These are phyloP conservation scores for Phytopythium montanum DNA, from an alignment of 352 stramenopile species.

Conservation along the genomic window DNA sequence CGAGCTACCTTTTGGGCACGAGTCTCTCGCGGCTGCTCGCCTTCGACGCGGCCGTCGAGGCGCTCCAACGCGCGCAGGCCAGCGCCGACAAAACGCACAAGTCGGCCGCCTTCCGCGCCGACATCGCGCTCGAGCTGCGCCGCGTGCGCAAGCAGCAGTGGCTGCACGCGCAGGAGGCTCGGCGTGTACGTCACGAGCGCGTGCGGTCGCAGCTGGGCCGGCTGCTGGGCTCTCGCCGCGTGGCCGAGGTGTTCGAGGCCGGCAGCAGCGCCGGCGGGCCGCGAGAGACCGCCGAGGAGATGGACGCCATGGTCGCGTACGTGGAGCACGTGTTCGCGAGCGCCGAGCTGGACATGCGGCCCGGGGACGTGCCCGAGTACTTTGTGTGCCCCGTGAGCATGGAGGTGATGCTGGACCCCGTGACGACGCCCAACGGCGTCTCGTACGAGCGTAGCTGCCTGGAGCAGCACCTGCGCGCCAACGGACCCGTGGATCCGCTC, in stretches of 20 bases:
- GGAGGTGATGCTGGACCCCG: slow-evolving; percentile 78
- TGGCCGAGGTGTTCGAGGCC: slow-evolving; percentile 21
- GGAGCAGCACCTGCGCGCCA: slow-evolving; percentile 63
- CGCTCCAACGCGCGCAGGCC: slow-evolving; percentile 42
- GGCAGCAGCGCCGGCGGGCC: background rate
- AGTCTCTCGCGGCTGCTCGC: slow-evolving; percentile 44
- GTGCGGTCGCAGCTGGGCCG: slow-evolving; percentile 35
- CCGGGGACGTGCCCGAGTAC: slow-evolving; percentile 66
- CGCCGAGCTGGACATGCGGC: slow-evolving; percentile 45
- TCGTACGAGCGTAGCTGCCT: slow-evolving; percentile 73
- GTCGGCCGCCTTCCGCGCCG: slow-evolving; percentile 42
- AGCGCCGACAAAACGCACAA: slow-evolving; percentile 62
- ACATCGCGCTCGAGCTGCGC: slow-evolving; percentile 55
- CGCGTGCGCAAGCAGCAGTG: slow-evolving; percentile 68
- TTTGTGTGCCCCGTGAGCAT: slow-evolving; percentile 82
- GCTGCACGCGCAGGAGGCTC: slow-evolving; percentile 36
- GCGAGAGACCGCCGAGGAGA: slow-evolving; percentile 15
- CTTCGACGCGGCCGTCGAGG: slow-evolving; percentile 46
- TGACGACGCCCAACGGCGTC: slow-evolving; percentile 75
- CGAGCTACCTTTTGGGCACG: slow-evolving; percentile 69
- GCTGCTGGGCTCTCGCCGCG: slow-evolving; percentile 28
- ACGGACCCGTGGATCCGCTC: slow-evolving; percentile 66
- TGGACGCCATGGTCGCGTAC: slow-evolving; percentile 58
- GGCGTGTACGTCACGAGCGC: slow-evolving; percentile 34
- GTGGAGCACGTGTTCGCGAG: slow-evolving; percentile 47